These are phyloP conservation scores for Paraphoma chrysanthemicola DNA, from an alignment of 2,329 filamentous ascomycete species.

Conservation along the genomic window DNA sequence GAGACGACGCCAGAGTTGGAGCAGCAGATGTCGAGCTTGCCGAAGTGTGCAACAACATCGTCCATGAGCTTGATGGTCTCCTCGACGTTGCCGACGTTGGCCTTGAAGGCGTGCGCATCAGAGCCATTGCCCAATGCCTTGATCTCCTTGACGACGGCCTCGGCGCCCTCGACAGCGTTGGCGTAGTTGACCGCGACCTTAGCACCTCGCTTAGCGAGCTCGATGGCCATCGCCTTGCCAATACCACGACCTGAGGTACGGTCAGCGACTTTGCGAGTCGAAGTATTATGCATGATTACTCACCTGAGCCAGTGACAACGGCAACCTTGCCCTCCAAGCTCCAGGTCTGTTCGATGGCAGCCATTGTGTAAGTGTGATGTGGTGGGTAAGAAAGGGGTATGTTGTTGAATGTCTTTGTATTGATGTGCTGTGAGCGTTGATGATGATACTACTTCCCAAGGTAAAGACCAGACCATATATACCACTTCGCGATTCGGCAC, in stretches of 20 bases:
- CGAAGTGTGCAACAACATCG: slow-evolving; percentile 68
- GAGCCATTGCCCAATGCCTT: slow-evolving; percentile 65
- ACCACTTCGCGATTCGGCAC: slow-evolving; percentile 37
- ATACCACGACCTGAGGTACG: slow-evolving; percentile 64
- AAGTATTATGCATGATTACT: slow-evolving; percentile 13
- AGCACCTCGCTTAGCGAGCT: slow-evolving; percentile 70
- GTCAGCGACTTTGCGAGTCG: slow-evolving; percentile 16
- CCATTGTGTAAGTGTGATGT: slow-evolving; percentile 42
- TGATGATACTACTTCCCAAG: slow-evolving; percentile 23
- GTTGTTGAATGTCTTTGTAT: slow-evolving; percentile 14
- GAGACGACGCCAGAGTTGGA: slow-evolving; percentile 69
- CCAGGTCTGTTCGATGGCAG: slow-evolving; percentile 53
- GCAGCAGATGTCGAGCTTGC: slow-evolving; percentile 73
- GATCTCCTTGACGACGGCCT: slow-evolving; percentile 71
- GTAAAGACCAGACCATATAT: slow-evolving; percentile 38
- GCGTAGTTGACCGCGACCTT: slow-evolving; percentile 73
- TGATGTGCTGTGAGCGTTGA: slow-evolving; percentile 23
- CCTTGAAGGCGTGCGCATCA: slow-evolving; percentile 70
- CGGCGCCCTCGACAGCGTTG: slow-evolving; percentile 68
- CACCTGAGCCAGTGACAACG: slow-evolving; percentile 61
- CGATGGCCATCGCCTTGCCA: slow-evolving; percentile 69
- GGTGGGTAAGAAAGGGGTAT: slow-evolving; percentile 13
- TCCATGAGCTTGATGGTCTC: slow-evolving; percentile 70
- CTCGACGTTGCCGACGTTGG: slow-evolving; percentile 70
- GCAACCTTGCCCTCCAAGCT: slow-evolving; percentile 62